Conservation (phyloP, 1,139 yeast species). For the Suhomyces chickasaworum region DNA sequence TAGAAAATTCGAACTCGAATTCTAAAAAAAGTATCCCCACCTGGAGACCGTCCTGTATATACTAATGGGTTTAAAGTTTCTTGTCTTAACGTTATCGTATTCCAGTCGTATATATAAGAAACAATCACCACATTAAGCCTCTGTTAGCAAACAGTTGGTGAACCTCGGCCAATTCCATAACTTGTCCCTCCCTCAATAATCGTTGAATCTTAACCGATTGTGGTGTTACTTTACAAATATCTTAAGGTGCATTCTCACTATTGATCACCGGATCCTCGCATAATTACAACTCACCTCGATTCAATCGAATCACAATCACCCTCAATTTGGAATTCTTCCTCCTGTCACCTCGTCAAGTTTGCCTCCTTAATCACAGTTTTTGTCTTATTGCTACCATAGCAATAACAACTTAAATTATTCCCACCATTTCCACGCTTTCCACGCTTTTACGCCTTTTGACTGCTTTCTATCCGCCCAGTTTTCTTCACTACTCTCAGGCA, state of each 20-base stretch:
- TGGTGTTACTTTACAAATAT: no score
- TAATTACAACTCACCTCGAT: neutral
- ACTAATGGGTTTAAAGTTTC: neutral
- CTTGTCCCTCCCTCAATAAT: neutral
- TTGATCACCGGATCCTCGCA: neutral
- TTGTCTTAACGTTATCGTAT: constrained; percentile 7
- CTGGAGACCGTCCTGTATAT: neutral
- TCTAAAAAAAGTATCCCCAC: neutral
- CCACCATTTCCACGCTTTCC: no score
- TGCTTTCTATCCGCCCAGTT: neutral
- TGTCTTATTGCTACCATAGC: neutral
- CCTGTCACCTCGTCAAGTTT: no score
- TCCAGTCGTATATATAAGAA: constrained; percentile 8
- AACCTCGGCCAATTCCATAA: no score
- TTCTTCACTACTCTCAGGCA: neutral
- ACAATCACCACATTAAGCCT: neutral
- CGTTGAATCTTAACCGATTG: neutral
- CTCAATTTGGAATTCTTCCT: neutral
- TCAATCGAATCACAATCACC: neutral
- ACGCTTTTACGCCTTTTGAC: neutral
- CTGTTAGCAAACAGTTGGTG: neutral
- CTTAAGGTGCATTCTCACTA: neutral
- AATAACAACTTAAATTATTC: no score
- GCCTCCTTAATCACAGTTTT: neutral
- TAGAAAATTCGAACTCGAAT: neutral